Conservation (phyloP, 305 asterid species). For the Fraxinus albicans region DNA sequence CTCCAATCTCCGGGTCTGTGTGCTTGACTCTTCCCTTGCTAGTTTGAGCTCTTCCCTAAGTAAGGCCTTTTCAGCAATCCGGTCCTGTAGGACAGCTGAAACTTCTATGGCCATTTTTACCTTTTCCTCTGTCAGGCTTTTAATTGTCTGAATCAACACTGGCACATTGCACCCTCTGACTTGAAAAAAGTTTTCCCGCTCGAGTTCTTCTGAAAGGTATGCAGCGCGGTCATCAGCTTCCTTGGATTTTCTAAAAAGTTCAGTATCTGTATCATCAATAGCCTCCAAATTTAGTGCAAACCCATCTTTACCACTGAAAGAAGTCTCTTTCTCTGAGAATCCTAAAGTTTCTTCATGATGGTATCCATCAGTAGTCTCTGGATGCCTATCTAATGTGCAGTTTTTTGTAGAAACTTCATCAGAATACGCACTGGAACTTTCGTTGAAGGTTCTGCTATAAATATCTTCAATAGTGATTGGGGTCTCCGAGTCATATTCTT, state of each 20-base stretch:
- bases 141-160: constrained; percentile 54
- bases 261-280: constrained; percentile 44
- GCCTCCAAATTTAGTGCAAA: constrained; percentile 28
- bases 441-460: constrained; percentile 50
- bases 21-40: constrained; percentile 50
- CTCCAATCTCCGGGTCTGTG: constrained; percentile 59
- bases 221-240: constrained; percentile 74
- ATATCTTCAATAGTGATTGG: constrained; percentile 95
- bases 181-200: constrained; percentile 46
- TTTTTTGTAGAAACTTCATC: constrained; percentile 45
- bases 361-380: constrained; percentile 44
- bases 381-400: constrained; percentile 37
- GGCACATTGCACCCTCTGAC: constrained; percentile 56
- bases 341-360: constrained; percentile 39
- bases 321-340: constrained; percentile 42
- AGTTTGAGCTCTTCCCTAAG: constrained; percentile 56
- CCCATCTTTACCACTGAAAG: constrained; percentile 34
- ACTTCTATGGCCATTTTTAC: constrained; percentile 71
- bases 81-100: constrained; percentile 57
- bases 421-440: constrained; percentile 49
- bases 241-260: constrained; percentile 51
- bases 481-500: constrained; percentile 52
- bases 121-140: constrained; percentile 68
- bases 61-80: constrained; percentile 76
- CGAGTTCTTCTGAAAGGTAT: constrained; percentile 69